Percentiles rank a stretch among this genome's conserved stretches.
Evolutionary conservation across 345 rosid genomes (phyloP).

Genomic region (Citrus mangshanensis): DNA sequence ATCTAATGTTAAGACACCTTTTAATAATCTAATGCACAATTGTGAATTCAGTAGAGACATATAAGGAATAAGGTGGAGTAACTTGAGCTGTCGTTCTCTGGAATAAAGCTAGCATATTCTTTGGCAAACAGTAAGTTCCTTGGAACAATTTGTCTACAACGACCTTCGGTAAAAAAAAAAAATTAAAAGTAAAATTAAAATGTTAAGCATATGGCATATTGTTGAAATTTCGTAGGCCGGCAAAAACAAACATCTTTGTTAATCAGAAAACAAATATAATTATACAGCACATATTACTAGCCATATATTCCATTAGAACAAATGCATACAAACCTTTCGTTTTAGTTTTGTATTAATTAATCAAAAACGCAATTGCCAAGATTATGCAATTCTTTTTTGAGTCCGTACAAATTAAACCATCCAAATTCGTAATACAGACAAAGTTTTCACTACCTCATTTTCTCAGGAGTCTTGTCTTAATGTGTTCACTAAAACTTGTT

Average conservation of each 20-base stretch:
- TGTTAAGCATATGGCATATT: too few relatives aligned
- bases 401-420: background rate
- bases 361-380: background rate
- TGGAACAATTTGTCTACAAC: too few relatives aligned
- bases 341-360: background rate
- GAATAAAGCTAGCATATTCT: background rate
- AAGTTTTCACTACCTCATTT: background rate
- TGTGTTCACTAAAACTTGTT: background rate
- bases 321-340: background rate
- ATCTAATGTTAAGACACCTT: too few relatives aligned
- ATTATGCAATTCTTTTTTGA: background rate
- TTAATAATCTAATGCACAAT: too few relatives aligned
- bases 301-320: background rate
- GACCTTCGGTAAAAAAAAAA: too few relatives aligned
- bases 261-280: background rate
- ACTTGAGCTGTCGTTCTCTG: background rate
- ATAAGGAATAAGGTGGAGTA: background rate
- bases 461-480: background rate
- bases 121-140: too few relatives aligned
- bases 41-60: too few relatives aligned
- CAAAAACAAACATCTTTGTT: background rate
- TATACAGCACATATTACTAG: background rate
- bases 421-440: background rate
- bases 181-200: too few relatives aligned
- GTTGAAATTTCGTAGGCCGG: slow-evolving; percentile 10